These are phyloP conservation scores for Cryphonectria radicalis DNA, from an alignment of 2,329 filamentous ascomycete species.

Conservation along the genomic window DNA sequence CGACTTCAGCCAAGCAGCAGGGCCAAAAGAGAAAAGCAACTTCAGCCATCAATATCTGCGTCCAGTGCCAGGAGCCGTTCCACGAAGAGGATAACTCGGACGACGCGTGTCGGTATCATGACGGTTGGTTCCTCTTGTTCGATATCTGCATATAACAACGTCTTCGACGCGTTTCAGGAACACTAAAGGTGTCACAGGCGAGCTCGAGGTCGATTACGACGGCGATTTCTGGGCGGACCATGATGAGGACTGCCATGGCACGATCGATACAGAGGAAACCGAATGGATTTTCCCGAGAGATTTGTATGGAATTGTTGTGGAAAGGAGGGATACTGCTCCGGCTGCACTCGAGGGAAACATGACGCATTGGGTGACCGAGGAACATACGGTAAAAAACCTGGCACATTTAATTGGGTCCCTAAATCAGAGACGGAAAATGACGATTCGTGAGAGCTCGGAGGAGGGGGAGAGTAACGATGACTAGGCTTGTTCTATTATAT, in stretches of 20 bases:
- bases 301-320: slow-evolving; percentile 40
- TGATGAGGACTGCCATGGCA: slow-evolving; percentile 36
- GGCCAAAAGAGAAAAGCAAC: slow-evolving; percentile 2
- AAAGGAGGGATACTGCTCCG: slow-evolving; percentile 16
- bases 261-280: slow-evolving; percentile 34
- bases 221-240: slow-evolving; percentile 37
- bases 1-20: neutral
- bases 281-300: slow-evolving; percentile 33
- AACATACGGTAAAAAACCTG: too few relatives aligned
- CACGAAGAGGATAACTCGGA: slow-evolving; percentile 27
- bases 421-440: too few relatives aligned
- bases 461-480: too few relatives aligned
- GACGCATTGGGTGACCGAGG: slow-evolving; percentile 1
- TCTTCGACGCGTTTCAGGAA: too few relatives aligned
- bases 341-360: slow-evolving; percentile 28
- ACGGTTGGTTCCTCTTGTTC: slow-evolving; percentile 18
- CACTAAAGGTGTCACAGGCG: slow-evolving; percentile 28
- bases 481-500: too few relatives aligned
- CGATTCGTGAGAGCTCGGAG: too few relatives aligned
- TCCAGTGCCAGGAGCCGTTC: slow-evolving; percentile 29
- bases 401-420: too few relatives aligned
- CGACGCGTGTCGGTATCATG: slow-evolving; percentile 26
- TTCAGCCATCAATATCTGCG: slow-evolving; percentile 22
- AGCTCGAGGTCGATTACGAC: slow-evolving; percentile 34
- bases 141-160: too few relatives aligned